Base-by-base conservation (phyloP, 768 basidiomycete species). In the Pulveroboletus sp. region DNA sequence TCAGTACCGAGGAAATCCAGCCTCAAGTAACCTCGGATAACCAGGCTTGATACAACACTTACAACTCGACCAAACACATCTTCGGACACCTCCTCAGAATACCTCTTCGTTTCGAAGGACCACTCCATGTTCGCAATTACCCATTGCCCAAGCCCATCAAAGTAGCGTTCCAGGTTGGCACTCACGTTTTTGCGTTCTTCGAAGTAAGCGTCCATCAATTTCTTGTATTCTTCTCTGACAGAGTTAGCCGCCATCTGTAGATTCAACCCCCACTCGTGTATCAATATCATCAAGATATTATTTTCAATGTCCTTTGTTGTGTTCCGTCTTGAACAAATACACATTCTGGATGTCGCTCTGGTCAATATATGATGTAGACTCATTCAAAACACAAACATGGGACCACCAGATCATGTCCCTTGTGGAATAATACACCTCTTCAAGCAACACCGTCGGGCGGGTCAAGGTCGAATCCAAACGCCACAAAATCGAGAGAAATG, bases 241-340 rank as follows among this genome's bases (percentile, higher is more conserved):
- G 75, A 72, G 60, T 87, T 78, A 27, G 76, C 72, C 1, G 84
- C 80, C 23, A 75, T 72, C 64, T 87, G 85, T 40, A 86, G 69
- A 45, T 72, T 71, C 42, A 83, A 63, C 19, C 66, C 57, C 45
- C 74, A 74, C 53, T 78, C 75, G 50, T 77, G 64, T 80, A 85
- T 85, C 50, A 85, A 73, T 32, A 86, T 81, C 9, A 81, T 82
- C 43, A 89, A 71, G 55, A 87, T 73, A 61, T 87, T 88, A 60
- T 85, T 85, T 48, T 80, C 80, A 23, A 43, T 80, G 77, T 17
- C 84, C 86, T 56, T 78, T 78, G 43, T 78, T 75, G 56, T 84
- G 81, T 57, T 89, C 85, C 77, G 84, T 80, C 63, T 84, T 80
- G 65, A 86, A 87, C 8, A 82, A 85, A 58, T 84, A 85, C 14